A percentile compares a stretch with the other conserved stretches of the same genome.
phyloP scores from a whole-genome alignment of 257 asterid genomes.

The Prunella vulgaris region DNA sequence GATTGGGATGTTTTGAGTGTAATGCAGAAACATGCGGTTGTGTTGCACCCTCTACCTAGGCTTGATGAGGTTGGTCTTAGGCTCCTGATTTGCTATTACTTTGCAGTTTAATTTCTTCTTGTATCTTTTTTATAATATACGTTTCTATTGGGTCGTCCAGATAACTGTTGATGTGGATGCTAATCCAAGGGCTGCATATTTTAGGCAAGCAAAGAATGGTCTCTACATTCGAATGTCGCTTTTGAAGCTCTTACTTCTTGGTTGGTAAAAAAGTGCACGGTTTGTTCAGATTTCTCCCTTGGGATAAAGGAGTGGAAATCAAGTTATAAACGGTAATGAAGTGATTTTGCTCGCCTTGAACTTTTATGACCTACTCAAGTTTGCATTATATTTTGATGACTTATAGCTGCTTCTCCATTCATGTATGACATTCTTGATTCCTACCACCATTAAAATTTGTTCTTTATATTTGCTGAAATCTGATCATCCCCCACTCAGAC shows the following conservation, averaged over 20 bases:
- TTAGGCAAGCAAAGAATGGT: slow-evolving; percentile 84
- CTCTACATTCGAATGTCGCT: slow-evolving; percentile 84
- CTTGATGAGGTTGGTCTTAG: slow-evolving; percentile 73
- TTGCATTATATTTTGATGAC: too few species aligned
- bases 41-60: slow-evolving; percentile 94
- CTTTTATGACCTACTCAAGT: too few species aligned
- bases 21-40: slow-evolving; percentile 88
- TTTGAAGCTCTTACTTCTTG: slow-evolving; percentile 79
- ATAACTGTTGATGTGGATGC: slow-evolving; percentile 73
- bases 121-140: too few species aligned
- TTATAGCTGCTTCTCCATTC: too few species aligned
- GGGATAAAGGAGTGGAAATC: neutral
- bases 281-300: neutral
- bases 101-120: neutral
- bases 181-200: slow-evolving; percentile 82
- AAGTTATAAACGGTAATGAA: neutral
- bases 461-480: too few species aligned
- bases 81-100: neutral
- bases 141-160: slow-evolving; percentile 20
- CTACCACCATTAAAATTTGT: too few species aligned
- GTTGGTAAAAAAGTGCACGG: slow-evolving; percentile 43
- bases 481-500: too few species aligned
- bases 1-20: slow-evolving; percentile 44
- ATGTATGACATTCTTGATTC: too few species aligned
- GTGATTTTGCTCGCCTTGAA: neutral